Base-by-base conservation (phyloP, 1,139 yeast species). In the Blastobotrys apis region DNA sequence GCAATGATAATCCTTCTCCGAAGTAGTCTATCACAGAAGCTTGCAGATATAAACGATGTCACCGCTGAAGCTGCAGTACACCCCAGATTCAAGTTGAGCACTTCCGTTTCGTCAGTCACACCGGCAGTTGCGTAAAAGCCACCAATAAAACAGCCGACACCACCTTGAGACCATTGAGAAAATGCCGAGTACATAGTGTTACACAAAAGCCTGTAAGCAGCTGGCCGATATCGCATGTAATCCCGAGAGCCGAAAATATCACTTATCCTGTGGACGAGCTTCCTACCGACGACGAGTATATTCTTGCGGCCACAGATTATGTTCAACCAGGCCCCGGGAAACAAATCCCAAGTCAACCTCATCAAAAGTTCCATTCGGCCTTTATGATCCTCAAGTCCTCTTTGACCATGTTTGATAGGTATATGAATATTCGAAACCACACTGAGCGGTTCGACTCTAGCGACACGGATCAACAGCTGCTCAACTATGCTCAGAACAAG, bases 401-500 rank as follows among this genome's bases (percentile, higher is more conserved):
- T 22, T 3, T 10, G 25, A 6, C 3, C 3, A 26, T 39, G 37
- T 33, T 19, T 33, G 15, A 21, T 3, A 31, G 37, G 12, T 39
- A 39, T 15, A 15, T 22, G 25, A 22, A 19, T 10, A 33, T 39
- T 15, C 13, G 25, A 6, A 23, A 10, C 17, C 12, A 22, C 13
- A 21, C 10, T 4, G 39, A 23, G 3, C 16, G 33, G 20, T n/a
- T n/a, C 15, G 13, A 20, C 12, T 6, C 26, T 2, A 13, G 16
- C 3, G 16, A 31, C n/a, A 39, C 32, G 42, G 42, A 39, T n/a
- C 35, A 39, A 12, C 30, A 17, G 10, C 21, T 39, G 29, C 23
- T 39, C 16, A 39, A 39, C 23, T 30, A 39, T 30, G 42, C 31
- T 8, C 42, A 39, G 15, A 32, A 39, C 23, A 17, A 21, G 20